A percentile compares a stretch with the other conserved stretches of the same genome.
phyloP scores from a whole-genome alignment of 2,329 filamentous ascomycete species.

The Diplodia sapinea region DNA sequence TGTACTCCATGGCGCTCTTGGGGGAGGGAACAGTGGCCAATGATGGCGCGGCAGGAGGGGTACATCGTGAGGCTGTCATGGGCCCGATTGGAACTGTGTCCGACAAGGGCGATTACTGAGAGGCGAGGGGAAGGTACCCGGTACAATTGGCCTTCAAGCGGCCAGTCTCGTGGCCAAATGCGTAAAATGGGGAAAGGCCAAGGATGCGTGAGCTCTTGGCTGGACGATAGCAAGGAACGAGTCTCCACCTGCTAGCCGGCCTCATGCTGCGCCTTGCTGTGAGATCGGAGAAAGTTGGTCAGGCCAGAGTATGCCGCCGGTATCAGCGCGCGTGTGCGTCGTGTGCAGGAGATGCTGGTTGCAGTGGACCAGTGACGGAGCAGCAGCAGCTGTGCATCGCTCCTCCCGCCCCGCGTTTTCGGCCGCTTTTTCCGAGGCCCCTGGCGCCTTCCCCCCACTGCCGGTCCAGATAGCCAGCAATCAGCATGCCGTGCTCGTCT shows the following conservation, averaged over 20 bases:
- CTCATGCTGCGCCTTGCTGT: conserved; percentile 6
- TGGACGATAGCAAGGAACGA: conserved; percentile 26
- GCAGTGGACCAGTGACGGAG: conserved; percentile 2
- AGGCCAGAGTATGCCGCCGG: background rate
- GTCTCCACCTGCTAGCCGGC: conserved; percentile 13
- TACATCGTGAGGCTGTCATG: conserved; percentile 8
- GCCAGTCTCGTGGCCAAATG: conserved; percentile 22
- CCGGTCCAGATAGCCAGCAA: background rate
- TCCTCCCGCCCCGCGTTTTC: conserved; percentile 24
- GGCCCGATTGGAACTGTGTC: background rate
- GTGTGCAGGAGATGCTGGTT: conserved; percentile 1
- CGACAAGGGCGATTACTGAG: background rate
- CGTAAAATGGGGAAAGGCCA: conserved; percentile 18
- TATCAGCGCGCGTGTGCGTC: background rate
- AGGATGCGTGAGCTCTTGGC: conserved; percentile 28
- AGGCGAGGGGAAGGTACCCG: background rate
- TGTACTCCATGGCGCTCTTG: background rate
- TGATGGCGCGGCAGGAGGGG: background rate
- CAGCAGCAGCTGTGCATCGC: background rate
- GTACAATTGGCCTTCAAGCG: background rate
- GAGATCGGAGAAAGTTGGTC: background rate
- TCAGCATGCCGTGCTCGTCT: background rate
- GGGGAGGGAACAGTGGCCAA: background rate
- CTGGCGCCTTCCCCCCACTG: conserved; percentile 9
- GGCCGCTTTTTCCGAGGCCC: conserved; percentile 21